Conservation (phyloP, 352 stramenopile genomes). For the Phytopythium delawarense region DNA sequence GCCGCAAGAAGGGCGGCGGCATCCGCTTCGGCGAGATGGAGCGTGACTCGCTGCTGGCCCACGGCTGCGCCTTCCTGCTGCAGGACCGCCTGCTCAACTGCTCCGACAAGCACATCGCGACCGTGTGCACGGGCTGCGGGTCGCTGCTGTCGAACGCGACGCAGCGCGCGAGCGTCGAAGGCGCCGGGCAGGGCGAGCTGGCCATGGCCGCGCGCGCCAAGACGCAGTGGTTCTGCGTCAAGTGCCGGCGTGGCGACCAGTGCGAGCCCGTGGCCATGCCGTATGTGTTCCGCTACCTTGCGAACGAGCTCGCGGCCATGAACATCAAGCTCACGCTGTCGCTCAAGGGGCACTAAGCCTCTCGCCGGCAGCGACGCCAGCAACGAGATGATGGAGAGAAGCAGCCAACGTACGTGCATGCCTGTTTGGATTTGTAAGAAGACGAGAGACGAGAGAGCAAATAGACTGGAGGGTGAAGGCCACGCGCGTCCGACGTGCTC, state of each 20-base stretch:
- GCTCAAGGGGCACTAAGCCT: conserved; percentile 41
- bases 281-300: conserved; percentile 99
- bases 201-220: conserved; percentile 86
- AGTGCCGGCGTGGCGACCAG: conserved; percentile 85
- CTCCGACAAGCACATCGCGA: conserved; percentile 98
- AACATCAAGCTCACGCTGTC: conserved; percentile 98
- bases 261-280: conserved; percentile 95
- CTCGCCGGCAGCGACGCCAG: background rate
- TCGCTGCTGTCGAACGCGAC: conserved; percentile 85
- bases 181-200: conserved; percentile 75
- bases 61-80: conserved; percentile 96
- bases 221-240: conserved; percentile 82
- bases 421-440: conserved; percentile 3
- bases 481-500: background rate
- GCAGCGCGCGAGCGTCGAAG: conserved; percentile 79
- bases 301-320: conserved; percentile 99
- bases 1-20: conserved; percentile 98
- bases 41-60: conserved; percentile 97
- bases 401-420: background rate
- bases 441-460: background rate
- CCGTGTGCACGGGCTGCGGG: conserved; percentile 93
- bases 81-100: conserved; percentile 98
- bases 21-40: conserved; percentile 99
- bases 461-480: conserved; percentile 1
- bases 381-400: background rate